Conservation (phyloP, 257 asterid genomes). For the Ilex aquifolium region DNA sequence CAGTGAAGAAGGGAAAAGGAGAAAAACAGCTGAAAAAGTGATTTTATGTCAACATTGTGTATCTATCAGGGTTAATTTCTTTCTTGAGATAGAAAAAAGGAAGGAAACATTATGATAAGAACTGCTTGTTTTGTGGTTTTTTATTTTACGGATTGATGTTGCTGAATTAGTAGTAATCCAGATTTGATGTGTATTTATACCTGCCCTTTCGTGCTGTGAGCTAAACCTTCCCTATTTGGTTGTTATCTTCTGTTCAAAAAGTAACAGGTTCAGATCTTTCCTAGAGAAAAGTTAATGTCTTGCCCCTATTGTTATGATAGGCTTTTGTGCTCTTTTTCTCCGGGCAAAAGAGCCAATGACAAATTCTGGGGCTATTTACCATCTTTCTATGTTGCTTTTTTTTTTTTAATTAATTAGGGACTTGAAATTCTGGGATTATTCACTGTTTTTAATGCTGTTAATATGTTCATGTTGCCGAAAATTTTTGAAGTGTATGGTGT, state of each 20-base stretch:
- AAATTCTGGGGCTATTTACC: too few species aligned
- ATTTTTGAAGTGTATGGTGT: too few species aligned
- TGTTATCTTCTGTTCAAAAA: background rate
- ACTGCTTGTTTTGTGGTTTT: conserved; percentile 48
- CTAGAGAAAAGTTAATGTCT: too few species aligned
- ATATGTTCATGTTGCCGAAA: too few species aligned
- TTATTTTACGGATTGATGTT: conserved; percentile 34
- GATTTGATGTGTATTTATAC: conserved; percentile 37
- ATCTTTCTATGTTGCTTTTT: too few species aligned
- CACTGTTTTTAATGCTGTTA: too few species aligned
- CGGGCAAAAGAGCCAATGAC: too few species aligned
- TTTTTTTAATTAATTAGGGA: too few species aligned
- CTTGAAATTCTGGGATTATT: too few species aligned
- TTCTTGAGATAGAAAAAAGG: conserved; percentile 45
- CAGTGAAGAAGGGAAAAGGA: conserved; percentile 27
- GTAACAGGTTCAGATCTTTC: too few species aligned
- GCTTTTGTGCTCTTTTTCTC: too few species aligned
- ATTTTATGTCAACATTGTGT: conserved; percentile 44
- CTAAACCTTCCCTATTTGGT: conserved; percentile 12
- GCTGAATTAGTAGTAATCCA: conserved; percentile 45
- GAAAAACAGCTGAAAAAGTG: conserved; percentile 22
- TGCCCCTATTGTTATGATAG: too few species aligned
- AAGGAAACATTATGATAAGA: conserved; percentile 31
- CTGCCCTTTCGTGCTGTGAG: conserved; percentile 17
- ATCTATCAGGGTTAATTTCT: conserved; percentile 52